phyloP scores from a whole-genome alignment of 768 basidiomycete species.

The Russula emetica region DNA sequence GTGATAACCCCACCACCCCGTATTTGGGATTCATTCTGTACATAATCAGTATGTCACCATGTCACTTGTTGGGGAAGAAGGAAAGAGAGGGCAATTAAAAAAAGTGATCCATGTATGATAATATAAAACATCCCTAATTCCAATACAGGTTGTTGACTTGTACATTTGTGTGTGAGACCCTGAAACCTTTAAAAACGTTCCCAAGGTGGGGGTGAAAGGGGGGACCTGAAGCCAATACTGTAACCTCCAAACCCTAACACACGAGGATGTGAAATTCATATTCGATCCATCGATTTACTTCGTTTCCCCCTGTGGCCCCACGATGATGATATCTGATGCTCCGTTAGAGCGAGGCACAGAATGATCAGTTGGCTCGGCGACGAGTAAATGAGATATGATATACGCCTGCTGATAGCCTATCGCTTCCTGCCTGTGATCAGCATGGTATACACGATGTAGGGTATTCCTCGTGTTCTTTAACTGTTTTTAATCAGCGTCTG shows the following conservation, averaged over 20 bases:
- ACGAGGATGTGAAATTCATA: background rate
- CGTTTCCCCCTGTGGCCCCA: background rate
- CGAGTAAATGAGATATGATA: constrained; percentile 2
- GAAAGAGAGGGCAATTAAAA: background rate
- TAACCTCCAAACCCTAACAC: background rate
- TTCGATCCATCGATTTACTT: constrained; percentile 4
- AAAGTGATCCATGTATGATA: background rate
- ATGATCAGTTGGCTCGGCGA: background rate
- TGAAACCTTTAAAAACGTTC: background rate
- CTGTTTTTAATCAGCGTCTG: background rate
- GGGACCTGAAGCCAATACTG: background rate
- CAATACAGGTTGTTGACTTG: background rate
- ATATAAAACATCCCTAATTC: background rate
- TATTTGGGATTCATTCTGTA: background rate
- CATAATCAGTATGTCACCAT: constrained; percentile 1
- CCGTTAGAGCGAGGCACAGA: constrained; percentile 1
- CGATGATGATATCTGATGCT: constrained; percentile 5
- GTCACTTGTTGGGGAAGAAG: background rate
- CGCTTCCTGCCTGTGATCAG: constrained; percentile 4
- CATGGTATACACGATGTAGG: constrained; percentile 14
- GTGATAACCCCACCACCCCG: constrained; percentile 2
- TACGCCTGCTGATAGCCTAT: background rate
- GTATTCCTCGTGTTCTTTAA: background rate
- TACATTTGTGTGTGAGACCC: background rate
- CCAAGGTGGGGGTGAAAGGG: background rate